Base-by-base conservation (phyloP, 2,329 filamentous ascomycete species). In the Penicillium sp. region DNA sequence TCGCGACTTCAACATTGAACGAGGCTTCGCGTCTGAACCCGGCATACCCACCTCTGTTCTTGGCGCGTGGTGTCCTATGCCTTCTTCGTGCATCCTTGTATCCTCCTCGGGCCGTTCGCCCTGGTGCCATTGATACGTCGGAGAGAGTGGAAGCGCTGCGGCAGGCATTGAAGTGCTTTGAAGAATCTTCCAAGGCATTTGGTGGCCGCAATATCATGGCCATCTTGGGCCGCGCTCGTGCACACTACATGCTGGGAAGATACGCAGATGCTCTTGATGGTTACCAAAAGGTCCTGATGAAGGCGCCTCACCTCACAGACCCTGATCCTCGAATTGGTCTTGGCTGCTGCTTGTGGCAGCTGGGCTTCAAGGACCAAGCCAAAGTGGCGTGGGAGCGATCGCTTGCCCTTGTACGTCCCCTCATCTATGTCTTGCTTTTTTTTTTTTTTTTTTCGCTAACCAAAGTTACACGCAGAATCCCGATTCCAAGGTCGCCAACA, bases 291-390 rank as follows among this genome's bases (percentile, higher is more conserved):
- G 89, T 90, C 13, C 75, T 98, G 44, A 79, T 84, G 61, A 90
- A 87, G 70, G 90, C 91, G 76, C 93, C 93, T 1, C 84, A 89
- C 58, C 78, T 97, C 63, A 82, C 87, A 37, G 93, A 98, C 64
- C 93, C 93, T 0, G 93, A 98, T 69, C 95, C 93, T 59, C 83
- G 95, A 60, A 92, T 98, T 60, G 93, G 93, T 47, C 92, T 98
- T 64, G 93, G 93, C 40, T 93, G 89, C 71, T 98, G 93, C 75
- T 86, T 96, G 69, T 98, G 95, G 93, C 89, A 95, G 69, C 78
- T 98, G 25, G 91, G 91, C 9, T 90, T 89, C 76, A 96, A 95
- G 69, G 89, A 95, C 29, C 89, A 95, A 62, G 93, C 95, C 6
- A 92, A 88, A 66, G 76, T 78, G 42, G 92, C 93, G 10, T 98